Conservation (phyloP, 148 eudicot species). For the Chenopodium suecicum region DNA sequence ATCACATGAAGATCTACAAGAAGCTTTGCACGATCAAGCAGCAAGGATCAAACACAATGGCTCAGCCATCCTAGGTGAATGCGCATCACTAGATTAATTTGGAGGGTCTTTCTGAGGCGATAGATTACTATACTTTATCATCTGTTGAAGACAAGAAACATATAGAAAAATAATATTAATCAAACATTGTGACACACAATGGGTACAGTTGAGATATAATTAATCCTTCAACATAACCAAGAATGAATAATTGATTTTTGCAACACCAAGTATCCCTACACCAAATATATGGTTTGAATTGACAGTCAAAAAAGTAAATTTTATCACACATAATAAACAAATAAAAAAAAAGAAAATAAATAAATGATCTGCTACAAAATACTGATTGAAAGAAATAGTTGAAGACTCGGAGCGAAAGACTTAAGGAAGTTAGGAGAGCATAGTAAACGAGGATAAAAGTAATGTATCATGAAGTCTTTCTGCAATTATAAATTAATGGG, state of each 20-base stretch:
- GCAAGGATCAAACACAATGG: neutral
- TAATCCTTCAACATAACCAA: neutral
- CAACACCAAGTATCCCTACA: neutral
- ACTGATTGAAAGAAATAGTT: no score
- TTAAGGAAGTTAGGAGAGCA: no score
- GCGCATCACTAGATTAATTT: conserved; percentile 9
- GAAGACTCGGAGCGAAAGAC: no score
- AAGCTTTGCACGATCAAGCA: conserved; percentile 7
- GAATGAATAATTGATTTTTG: neutral
- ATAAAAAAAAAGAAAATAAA: no score
- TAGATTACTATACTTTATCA: conserved; percentile 20
- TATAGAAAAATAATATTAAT: neutral
- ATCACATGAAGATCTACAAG: conserved; percentile 13
- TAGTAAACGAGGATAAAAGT: no score
- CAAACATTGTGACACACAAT: neutral
- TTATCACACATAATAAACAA: no score
- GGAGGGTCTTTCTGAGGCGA: conserved; percentile 34
- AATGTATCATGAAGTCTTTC: no score
- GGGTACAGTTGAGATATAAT: neutral
- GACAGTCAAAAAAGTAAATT: no score
- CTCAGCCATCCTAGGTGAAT: conserved; percentile 2
- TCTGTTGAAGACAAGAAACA: conserved; percentile 40
- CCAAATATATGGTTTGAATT: neutral
- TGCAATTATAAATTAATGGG: no score
- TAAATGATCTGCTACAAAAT: no score